Evolutionary conservation across 129 eudicot species (phyloP), one percentile per base, ranked within the genome.

Genomic region (Rutidosis leptorrhynchoides): DNA sequence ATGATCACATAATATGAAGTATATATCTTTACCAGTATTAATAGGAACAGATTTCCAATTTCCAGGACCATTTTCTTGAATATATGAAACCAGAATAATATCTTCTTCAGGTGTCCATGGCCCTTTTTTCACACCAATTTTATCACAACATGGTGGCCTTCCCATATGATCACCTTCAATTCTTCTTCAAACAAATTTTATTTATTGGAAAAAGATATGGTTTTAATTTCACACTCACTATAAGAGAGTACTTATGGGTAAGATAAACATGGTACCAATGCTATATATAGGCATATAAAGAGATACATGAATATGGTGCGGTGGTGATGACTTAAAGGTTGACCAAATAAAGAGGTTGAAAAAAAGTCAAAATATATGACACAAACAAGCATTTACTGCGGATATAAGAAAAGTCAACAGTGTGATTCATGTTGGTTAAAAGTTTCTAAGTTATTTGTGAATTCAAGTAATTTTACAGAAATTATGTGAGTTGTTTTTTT

Each of bases 61-160:
- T 6, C 84, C 88, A 64, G 88, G 88, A 32, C 88, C 88, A 69
- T 79, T 58, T 49, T 83, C 54, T 73, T 83, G 85, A 67, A 83
- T 76, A 58, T 79, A 83, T 22, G 84, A 72, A 12, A 79, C 88
- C 23, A 79, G 17, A 56, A 58, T 57, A 32, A 81, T 73, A 48
- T 81, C 86, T 33, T 81, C 86, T 69, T 81, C 86, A 17, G 86
- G 86, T 3, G 86, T 81, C 85, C 85, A 81, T 23, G 85, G 85
- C 20, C 85, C 85, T 65, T 81, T 81, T 79, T 83, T 79, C 62
- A 79, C 85, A 55, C 84, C 88, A 14, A 51, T 65, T 35, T 69
- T 83, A 32, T 77, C 88, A 65, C 84, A 83, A 35, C 87, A 82
- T 10, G 87, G 87, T 66, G 87, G 87, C 21, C 87, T 82, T 46